Conservation (phyloP, 73 alveolate genomes). For the Tetrahymena borealis region DNA sequence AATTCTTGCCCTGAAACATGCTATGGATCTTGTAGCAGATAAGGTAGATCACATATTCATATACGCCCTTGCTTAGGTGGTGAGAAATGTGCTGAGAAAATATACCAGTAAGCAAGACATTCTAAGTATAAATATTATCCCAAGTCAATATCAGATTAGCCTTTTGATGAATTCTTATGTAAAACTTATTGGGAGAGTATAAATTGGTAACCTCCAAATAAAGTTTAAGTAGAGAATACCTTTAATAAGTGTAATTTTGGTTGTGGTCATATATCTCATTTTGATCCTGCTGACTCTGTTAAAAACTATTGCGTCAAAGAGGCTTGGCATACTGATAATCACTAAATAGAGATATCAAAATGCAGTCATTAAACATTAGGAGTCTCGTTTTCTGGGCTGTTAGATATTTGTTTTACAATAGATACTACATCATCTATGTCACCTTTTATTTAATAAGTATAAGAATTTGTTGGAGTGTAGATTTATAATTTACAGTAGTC, state of each 20-base stretch:
- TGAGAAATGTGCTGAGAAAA: not conserved
- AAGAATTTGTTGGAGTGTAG: not conserved
- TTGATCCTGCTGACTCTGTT: too few relatives aligned
- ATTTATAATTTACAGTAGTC: not conserved
- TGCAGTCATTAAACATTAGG: too few relatives aligned
- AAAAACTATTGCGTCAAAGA: not conserved
- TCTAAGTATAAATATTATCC: not conserved
- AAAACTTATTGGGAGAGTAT: not conserved
- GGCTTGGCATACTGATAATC: constrained; percentile 7
- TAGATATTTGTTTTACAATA: not conserved
- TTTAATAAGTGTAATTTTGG: not conserved
- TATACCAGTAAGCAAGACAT: not conserved
- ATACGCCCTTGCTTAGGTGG: not conserved
- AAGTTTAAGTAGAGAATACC: too few relatives aligned
- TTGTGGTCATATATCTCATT: not conserved
- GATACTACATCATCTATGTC: constrained; percentile 22
- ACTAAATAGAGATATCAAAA: too few relatives aligned
- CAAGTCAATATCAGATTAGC: not conserved
- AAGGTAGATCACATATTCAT: not conserved
- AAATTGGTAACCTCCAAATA: constrained; percentile 5
- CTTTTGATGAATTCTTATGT: constrained; percentile 13
- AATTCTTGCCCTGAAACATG: constrained; percentile 7
- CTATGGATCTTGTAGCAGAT: not conserved
- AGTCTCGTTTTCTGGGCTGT: too few relatives aligned
- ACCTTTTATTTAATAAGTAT: not conserved